Conservation (phyloP, 495 filamentous ascomycete genomes). For the Saxophila tyrrhenica region DNA sequence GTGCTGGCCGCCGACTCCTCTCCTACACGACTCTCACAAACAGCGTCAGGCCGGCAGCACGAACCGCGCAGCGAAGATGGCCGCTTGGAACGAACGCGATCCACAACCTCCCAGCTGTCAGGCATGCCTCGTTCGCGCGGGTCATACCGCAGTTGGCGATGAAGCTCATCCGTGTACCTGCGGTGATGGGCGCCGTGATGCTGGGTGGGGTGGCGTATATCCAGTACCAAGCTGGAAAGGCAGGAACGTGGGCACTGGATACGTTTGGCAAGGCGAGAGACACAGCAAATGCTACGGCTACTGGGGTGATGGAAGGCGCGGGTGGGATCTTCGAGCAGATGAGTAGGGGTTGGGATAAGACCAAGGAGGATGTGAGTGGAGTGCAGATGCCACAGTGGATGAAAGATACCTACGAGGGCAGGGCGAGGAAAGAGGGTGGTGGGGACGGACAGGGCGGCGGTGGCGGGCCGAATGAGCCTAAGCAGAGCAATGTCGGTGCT, state of each 20-base stretch:
- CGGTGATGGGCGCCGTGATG: slow-evolving; percentile 79
- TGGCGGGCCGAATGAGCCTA: slow-evolving; percentile 38
- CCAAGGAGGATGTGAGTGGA: slow-evolving; percentile 48
- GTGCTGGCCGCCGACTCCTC: slow-evolving; percentile 4
- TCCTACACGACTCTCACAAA: slow-evolving; percentile 8
- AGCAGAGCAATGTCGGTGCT: slow-evolving; percentile 50
- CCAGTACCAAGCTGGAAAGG: slow-evolving; percentile 90
- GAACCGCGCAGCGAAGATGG: slow-evolving; percentile 46
- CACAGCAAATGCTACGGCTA: slow-evolving; percentile 52
- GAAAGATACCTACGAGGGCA: slow-evolving; percentile 52
- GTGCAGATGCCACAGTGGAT: slow-evolving; percentile 67
- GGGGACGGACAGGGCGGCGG: slow-evolving; percentile 30
- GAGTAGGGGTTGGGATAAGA: slow-evolving; percentile 66
- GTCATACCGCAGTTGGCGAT: slow-evolving; percentile 78
- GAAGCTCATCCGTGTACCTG: slow-evolving; percentile 77
- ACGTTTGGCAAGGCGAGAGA: slow-evolving; percentile 61
- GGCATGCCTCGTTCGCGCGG: slow-evolving; percentile 75
- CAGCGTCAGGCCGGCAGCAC: not conserved
- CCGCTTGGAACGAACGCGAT: slow-evolving; percentile 63
- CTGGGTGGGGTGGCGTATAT: slow-evolving; percentile 81
- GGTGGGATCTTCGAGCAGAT: slow-evolving; percentile 68
- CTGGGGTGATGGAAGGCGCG: slow-evolving; percentile 53
- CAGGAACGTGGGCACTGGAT: slow-evolving; percentile 78
- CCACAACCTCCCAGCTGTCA: slow-evolving; percentile 75
- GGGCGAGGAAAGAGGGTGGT: slow-evolving; percentile 33